Base-by-base conservation (phyloP, 2,329 filamentous ascomycete genomes). In the Trichoderma cornu-damae region DNA sequence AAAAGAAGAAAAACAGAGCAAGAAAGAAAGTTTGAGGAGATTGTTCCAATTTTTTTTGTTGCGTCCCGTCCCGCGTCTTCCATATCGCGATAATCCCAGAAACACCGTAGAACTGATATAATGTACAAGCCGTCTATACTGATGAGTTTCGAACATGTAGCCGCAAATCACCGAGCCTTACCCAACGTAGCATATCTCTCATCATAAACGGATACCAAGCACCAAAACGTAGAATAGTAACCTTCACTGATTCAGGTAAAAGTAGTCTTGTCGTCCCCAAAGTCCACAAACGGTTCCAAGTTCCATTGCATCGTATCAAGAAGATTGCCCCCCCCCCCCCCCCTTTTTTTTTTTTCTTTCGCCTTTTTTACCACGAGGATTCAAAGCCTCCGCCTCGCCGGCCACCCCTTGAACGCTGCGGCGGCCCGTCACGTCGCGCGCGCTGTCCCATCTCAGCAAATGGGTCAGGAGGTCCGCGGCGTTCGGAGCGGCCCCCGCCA, bases 361-460 rank as follows among this genome's bases (percentile, higher is more conserved):
- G 6, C 9, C 9, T 28, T 4, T 42, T 56, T 46, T 59, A 42
- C 58, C 57, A 47, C 34, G 58, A 48, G 54, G 56, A 60, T 20
- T 44, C 35, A 11, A 59, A 56, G 26, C 63, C 59, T 14, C 61
- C 56, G 40, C 63, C 58, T 3, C 63, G 48, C 12, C 58, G 47
- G 12, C 61, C 60, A 28, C 69, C 61, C 49, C 54, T 59, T 46
- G 26, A 63, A n/a, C 30, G 37, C 30, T n/a, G 11, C 18, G 34
- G 40, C 48, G 46, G 47, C 9, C 12, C 62, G 42, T 70, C 69
- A 12, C 67, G 67, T 30, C 64, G 68, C 9, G 52, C 64, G 26
- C 61, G 61, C 6, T 59, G 58, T 20, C 67, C 62, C 61, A 70
- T 68, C 38, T 63, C 59, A 8, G 61, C 57, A 32, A 72, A 72